These are phyloP conservation scores for Aspergillus hortae DNA, from an alignment of 2,329 filamentous ascomycete genomes.

Conservation along the genomic window DNA sequence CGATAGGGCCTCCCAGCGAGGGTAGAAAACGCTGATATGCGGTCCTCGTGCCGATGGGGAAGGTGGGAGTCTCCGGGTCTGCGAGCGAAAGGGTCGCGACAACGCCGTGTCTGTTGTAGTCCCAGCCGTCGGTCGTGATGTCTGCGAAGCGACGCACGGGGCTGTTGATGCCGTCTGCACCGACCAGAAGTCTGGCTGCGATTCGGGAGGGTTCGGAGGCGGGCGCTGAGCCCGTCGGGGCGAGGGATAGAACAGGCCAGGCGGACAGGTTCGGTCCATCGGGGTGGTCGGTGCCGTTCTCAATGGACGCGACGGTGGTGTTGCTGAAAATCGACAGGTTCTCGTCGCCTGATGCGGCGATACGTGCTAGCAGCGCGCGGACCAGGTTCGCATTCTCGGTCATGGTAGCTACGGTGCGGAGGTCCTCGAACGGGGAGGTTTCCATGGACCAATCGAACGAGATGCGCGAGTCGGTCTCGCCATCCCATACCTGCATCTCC, in stretches of 20 bases:
- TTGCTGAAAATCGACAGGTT: conserved; percentile 68
- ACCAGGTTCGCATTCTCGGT: conserved; percentile 90
- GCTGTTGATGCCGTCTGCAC: conserved; percentile 92
- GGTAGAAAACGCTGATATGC: conserved; percentile 96
- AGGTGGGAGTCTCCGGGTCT: conserved; percentile 27
- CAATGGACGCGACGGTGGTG: conserved; percentile 75
- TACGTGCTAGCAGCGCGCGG: conserved; percentile 67
- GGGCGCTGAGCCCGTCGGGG: conserved; percentile 44
- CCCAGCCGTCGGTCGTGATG: conserved; percentile 85
- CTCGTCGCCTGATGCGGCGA: conserved; percentile 62
- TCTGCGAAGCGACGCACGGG: conserved; percentile 86
- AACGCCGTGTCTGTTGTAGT: conserved; percentile 85
- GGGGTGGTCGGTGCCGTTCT: conserved; percentile 64
- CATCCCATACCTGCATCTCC: conserved; percentile 99
- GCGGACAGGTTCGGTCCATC: conserved; percentile 72
- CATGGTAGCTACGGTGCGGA: conserved; percentile 84
- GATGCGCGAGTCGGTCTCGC: conserved; percentile 79
- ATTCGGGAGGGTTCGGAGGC: conserved; percentile 50
- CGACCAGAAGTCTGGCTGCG: conserved; percentile 79
- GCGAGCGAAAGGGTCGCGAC: conserved; percentile 82
- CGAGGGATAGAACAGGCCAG: conserved; percentile 81
- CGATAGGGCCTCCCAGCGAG: conserved; percentile 72
- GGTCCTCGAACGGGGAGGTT: conserved; percentile 43
- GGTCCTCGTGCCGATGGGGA: conserved; percentile 54
- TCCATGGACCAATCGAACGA: conserved; percentile 73